Evolutionary conservation across 1,284 basidiomycete genomes (phyloP).

Genomic region (Rhodotorula sp.): DNA sequence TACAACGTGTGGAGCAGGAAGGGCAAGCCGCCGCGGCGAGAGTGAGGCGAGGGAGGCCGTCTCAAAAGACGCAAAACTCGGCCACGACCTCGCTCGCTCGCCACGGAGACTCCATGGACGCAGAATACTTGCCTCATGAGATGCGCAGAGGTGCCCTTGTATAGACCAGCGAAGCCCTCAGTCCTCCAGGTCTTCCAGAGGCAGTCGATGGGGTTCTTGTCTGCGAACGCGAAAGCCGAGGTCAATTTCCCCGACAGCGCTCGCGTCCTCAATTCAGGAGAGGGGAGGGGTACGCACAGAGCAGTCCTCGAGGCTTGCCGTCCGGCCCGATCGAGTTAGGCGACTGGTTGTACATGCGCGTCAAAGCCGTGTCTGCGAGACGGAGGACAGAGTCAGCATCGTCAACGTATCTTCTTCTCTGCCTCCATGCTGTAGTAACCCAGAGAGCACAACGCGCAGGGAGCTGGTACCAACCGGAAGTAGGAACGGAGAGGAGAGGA

Average conservation of each 20-base stretch:
- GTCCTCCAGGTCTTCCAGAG: constrained; percentile 90
- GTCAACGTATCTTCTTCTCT: too few species aligned
- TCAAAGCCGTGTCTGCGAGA: constrained; percentile 65
- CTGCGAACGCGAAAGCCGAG: constrained; percentile 23
- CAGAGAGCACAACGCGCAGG: background rate
- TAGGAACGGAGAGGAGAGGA: background rate
- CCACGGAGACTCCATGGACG: too few species aligned
- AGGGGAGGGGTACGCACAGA: constrained; percentile 60
- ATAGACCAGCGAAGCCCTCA: constrained; percentile 87
- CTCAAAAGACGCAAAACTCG: background rate
- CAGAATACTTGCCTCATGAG: constrained; percentile 60
- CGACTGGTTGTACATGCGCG: constrained; percentile 89
- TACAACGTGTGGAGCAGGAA: too few species aligned
- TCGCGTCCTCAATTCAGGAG: too few species aligned
- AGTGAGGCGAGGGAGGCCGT: too few species aligned
- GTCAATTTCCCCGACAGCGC: background rate
- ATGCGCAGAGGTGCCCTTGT: constrained; percentile 91
- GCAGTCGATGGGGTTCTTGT: constrained; percentile 81
- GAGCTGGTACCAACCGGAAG: too few species aligned
- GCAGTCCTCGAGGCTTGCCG: constrained; percentile 68
- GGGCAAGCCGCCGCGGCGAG: too few species aligned
- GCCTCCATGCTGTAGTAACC: background rate
- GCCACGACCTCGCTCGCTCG: too few species aligned
- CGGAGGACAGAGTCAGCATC: too few species aligned
- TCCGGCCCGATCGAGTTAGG: constrained; percentile 47